Conservation (phyloP, 495 filamentous ascomycete species). For the Penicillium canariense region DNA sequence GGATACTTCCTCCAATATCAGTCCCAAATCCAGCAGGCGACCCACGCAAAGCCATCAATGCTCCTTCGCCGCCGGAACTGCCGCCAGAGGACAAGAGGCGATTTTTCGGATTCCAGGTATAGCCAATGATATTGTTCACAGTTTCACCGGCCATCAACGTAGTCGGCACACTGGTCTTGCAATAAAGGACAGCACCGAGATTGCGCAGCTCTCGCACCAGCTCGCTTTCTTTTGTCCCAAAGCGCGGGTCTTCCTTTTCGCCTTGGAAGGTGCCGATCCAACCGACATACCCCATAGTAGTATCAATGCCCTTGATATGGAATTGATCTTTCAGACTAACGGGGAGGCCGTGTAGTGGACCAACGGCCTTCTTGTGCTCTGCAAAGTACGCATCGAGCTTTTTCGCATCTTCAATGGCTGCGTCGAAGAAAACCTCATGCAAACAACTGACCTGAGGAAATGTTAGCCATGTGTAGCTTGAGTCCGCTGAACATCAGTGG, state of each 20-base stretch:
- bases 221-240: conserved; percentile 44
- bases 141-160: conserved; percentile 63
- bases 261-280: conserved; percentile 55
- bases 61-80: conserved; percentile 64
- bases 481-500: background rate
- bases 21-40: conserved; percentile 60
- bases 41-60: conserved; percentile 53
- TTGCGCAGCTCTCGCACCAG: conserved; percentile 52
- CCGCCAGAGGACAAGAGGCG: conserved; percentile 48
- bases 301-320: conserved; percentile 63
- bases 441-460: conserved; percentile 52
- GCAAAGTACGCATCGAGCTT: conserved; percentile 56
- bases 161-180: conserved; percentile 63
- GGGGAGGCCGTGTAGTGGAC: conserved; percentile 64
- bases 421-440: conserved; percentile 62
- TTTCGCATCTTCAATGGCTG: conserved; percentile 57
- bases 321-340: conserved; percentile 71
- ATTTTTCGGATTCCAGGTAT: conserved; percentile 52
- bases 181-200: conserved; percentile 61
- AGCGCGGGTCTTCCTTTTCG: conserved; percentile 37
- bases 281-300: conserved; percentile 60
- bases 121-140: conserved; percentile 53
- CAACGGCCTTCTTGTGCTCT: conserved; percentile 46
- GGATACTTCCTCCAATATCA: conserved; percentile 70
- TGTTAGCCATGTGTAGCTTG: background rate